Conservation (phyloP, 1,284 basidiomycete genomes). For the Ustilago hordei region DNA sequence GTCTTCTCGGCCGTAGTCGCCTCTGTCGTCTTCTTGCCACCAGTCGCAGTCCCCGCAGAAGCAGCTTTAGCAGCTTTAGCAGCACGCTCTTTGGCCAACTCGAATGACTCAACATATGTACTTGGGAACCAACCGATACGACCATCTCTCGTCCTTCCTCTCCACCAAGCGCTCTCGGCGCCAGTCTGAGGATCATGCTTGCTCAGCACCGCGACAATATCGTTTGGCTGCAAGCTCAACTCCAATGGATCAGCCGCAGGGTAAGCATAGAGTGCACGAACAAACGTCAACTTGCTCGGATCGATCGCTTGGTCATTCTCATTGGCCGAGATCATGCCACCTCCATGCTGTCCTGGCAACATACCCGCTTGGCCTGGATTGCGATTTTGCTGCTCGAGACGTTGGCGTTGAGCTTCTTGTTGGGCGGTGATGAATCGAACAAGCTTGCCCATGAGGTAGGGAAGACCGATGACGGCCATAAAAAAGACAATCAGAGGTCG, state of each 20-base stretch:
- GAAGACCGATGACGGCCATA: conserved; percentile 92
- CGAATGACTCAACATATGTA: conserved; percentile 71
- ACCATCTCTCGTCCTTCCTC: conserved; percentile 91
- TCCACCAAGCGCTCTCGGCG: conserved; percentile 92
- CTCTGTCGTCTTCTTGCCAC: conserved; percentile 3
- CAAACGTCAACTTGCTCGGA: conserved; percentile 81
- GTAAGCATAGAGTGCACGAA: conserved; percentile 85
- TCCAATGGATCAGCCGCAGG: conserved; percentile 76
- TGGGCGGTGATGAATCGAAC: conserved; percentile 82
- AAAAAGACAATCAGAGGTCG: conserved; percentile 96
- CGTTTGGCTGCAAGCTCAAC: conserved; percentile 85
- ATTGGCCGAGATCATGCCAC: conserved; percentile 48
- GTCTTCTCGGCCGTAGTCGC: conserved; percentile 34
- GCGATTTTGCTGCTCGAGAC: conserved; percentile 67
- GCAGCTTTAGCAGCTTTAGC: conserved; percentile 48
- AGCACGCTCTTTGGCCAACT: conserved; percentile 64
- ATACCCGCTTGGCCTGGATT: conserved; percentile 70
- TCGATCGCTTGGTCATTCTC: conserved; percentile 70
- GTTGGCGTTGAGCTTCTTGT: conserved; percentile 70
- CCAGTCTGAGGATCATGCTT: conserved; percentile 74
- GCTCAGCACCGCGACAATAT: conserved; percentile 92
- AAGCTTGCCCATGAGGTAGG: conserved; percentile 92
- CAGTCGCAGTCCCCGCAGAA: not conserved
- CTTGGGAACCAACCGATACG: conserved; percentile 95
- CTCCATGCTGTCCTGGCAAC: conserved; percentile 76